Percentiles rank a stretch among this genome's conserved stretches.
phyloP scores from a whole-genome alignment of 768 basidiomycete genomes.

The Russula virescens region DNA sequence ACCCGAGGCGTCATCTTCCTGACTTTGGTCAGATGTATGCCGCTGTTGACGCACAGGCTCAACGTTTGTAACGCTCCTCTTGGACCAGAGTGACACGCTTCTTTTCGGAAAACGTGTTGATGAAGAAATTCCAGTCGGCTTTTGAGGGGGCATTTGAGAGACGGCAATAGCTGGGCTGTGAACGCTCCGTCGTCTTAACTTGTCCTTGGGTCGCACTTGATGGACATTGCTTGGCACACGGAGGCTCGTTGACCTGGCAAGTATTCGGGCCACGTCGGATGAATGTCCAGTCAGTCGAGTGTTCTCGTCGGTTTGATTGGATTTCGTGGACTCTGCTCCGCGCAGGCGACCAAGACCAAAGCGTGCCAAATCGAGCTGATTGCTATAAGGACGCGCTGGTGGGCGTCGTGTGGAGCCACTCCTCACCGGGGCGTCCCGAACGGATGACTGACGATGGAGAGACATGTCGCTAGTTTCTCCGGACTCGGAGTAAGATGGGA shows the following conservation, averaged over 20 bases:
- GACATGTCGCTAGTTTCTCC: neutral
- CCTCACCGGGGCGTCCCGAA: neutral
- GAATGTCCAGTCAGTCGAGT: neutral
- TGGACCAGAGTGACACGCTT: constrained; percentile 32
- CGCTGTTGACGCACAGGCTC: neutral
- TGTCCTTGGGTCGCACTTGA: constrained; percentile 4
- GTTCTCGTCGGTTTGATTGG: neutral
- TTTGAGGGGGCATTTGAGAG: neutral
- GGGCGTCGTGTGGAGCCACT: neutral
- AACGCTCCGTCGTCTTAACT: constrained; percentile 7
- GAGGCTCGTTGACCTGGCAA: constrained; percentile 6
- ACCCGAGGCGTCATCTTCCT: constrained; percentile 1
- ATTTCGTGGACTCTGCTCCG: neutral
- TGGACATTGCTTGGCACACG: neutral
- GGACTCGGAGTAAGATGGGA: neutral
- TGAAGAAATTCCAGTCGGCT: neutral
- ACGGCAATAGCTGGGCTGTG: neutral
- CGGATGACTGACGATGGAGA: neutral
- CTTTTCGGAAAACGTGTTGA: constrained; percentile 25
- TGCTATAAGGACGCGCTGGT: neutral
- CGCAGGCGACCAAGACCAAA: constrained; percentile 1
- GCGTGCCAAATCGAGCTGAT: neutral
- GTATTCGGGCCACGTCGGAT: constrained; percentile 7
- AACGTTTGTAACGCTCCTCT: constrained; percentile 12
- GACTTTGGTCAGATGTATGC: neutral